Base-by-base conservation (phyloP, 2,329 filamentous ascomycete genomes). In the Talaromyces rugulosus region DNA sequence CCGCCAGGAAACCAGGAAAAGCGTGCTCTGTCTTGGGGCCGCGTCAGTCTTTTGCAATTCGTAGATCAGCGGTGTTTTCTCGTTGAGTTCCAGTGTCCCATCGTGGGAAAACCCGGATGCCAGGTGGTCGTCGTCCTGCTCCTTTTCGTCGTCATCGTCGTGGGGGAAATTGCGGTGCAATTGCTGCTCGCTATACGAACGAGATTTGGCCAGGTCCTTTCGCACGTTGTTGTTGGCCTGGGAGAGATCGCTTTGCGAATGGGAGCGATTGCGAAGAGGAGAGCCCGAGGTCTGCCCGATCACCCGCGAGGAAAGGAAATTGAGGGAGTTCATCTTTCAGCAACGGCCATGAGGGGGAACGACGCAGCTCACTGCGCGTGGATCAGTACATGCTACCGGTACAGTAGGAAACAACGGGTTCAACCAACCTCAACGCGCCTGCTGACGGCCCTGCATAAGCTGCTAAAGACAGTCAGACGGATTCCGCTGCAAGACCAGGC, bases 261-360 rank as follows among this genome's bases (percentile, higher is more conserved):
- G 78, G 65, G 83, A 82, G 68, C 84, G 82, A 64, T 82, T 82
- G 66, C 83, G 82, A 62, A 78, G 72, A 62, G 68, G 72, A 59
- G 82, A 74, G 63, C 78, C 78, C 67, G 83, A 80, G 66, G 83
- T 82, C 73, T 81, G 82, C 72, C 85, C 84, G 73, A 87, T 85
- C 75, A 93, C 90, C 80, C 90, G 89, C 75, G 91, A 87, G 72
- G 92, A 95, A 76, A 97, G 87, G 77, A 96, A 91, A 81, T 95
- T 96, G 82, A 96, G 83, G 72, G 93, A 96, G 87, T 97, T 97
- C 94, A 97, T 97, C 80, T 84, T 90, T 82, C 78, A 77, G 73
- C 71, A 68, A 67, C 72, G 74, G 80, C 78, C 81, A 83, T 82
- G 73, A 74, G 77, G 16, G 16, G 73, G 23, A 23, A 68, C 70